Evolutionary conservation across 2,329 filamentous ascomycete genomes (phyloP).

Genomic region (Hypoxylon sp.): DNA sequence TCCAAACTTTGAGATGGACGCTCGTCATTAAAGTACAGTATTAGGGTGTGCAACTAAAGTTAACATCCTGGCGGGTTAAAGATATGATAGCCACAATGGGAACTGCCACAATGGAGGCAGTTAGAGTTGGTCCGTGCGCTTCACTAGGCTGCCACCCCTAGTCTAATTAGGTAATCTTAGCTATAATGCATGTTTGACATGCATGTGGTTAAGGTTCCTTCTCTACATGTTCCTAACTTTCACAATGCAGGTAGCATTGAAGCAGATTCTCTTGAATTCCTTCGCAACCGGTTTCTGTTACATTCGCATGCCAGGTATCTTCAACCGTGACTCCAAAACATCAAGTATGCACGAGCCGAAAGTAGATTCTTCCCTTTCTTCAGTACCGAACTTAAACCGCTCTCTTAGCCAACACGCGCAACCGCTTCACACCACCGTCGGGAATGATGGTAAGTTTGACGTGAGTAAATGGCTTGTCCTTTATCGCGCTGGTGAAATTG

Average conservation of each 20-base stretch:
- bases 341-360: slow-evolving; percentile 7
- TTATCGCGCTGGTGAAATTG: slow-evolving; percentile 70
- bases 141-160: neutral
- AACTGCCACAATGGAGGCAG: slow-evolving; percentile 31
- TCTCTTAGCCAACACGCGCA: slow-evolving; percentile 81
- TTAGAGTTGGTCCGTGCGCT: slow-evolving; percentile 31
- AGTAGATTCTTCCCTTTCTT: neutral
- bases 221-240: neutral
- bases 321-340: neutral
- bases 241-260: neutral
- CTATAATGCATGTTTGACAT: neutral
- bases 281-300: neutral
- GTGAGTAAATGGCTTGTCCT: slow-evolving; percentile 78
- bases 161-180: slow-evolving; percentile 9
- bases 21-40: slow-evolving; percentile 43
- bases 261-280: neutral
- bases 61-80: slow-evolving; percentile 21
- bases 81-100: slow-evolving; percentile 32
- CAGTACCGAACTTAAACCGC: slow-evolving; percentile 50
- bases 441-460: slow-evolving; percentile 94
- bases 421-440: slow-evolving; percentile 91
- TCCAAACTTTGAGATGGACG: slow-evolving; percentile 32
- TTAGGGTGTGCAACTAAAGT: slow-evolving; percentile 24
- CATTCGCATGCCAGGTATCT: neutral
- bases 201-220: neutral